These are phyloP conservation scores for Diospyros lotus DNA, from an alignment of 148 eudicot species.

Conservation along the genomic window DNA sequence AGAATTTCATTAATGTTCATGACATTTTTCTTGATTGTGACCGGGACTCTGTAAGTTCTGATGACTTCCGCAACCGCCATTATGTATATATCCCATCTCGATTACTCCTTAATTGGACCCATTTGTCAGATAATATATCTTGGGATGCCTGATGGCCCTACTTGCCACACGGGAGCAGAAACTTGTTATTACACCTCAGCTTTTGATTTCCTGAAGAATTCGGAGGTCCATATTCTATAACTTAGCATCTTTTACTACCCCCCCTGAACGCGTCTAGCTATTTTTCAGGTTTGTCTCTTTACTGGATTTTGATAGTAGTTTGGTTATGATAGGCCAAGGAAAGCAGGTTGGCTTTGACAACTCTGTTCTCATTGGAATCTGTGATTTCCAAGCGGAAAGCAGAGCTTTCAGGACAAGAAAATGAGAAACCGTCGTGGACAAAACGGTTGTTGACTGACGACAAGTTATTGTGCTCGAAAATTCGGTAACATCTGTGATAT, in stretches of 20 bases:
- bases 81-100: background rate
- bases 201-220: conserved; percentile 33
- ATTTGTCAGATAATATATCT: conserved; percentile 68
- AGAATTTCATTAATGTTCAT: conserved; percentile 78
- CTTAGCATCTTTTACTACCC: background rate
- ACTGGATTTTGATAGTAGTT: background rate
- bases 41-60: conserved; percentile 73
- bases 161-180: conserved; percentile 94
- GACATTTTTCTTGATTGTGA: conserved; percentile 89
- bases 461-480: conserved; percentile 74
- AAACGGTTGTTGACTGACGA: conserved; percentile 66
- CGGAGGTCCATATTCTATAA: conserved; percentile 38
- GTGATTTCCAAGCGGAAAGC: conserved; percentile 58
- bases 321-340: conserved; percentile 34
- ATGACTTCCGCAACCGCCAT: background rate
- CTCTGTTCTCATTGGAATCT: conserved; percentile 73
- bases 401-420: conserved; percentile 34
- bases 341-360: conserved; percentile 56
- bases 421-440: conserved; percentile 87
- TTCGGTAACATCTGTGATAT: conserved; percentile 41
- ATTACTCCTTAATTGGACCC: background rate
- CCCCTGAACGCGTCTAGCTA: too few species aligned
- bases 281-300: too few species aligned
- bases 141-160: conserved; percentile 94
- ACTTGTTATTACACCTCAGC: conserved; percentile 90